phyloP scores from a whole-genome alignment of 2,329 filamentous ascomycete genomes.

The Monosporascus ibericus region DNA sequence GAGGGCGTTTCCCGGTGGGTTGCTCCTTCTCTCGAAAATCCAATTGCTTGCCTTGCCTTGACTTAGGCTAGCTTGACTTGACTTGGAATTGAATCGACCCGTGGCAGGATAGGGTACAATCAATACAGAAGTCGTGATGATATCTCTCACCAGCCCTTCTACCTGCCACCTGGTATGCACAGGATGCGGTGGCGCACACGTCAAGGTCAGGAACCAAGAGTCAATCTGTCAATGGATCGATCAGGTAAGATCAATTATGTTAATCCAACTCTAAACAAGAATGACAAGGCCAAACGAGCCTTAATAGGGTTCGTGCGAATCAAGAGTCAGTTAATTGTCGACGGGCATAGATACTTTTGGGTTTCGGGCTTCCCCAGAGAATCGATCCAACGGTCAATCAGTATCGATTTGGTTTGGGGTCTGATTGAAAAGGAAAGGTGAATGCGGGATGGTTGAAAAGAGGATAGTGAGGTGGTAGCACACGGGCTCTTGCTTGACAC shows the following conservation, averaged over 20 bases:
- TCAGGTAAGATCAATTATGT: background rate
- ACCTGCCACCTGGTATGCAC: background rate
- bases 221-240: background rate
- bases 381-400: slow-evolving; percentile 32
- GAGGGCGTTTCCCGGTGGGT: too few species aligned
- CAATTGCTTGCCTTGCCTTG: too few species aligned
- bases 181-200: background rate
- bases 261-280: background rate
- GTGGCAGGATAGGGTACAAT: background rate
- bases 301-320: too few species aligned
- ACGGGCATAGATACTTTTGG: slow-evolving; percentile 28
- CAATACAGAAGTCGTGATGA: too few species aligned
- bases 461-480: slow-evolving; percentile 45
- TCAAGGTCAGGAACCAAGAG: too few species aligned
- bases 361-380: slow-evolving; percentile 31
- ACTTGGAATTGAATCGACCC: background rate
- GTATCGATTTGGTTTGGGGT: slow-evolving; percentile 28
- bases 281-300: too few species aligned
- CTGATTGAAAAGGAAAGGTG: slow-evolving; percentile 41
- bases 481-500: slow-evolving; percentile 35
- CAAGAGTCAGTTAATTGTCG: slow-evolving; percentile 5
- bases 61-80: background rate
- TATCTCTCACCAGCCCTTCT: too few species aligned
- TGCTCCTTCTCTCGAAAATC: too few species aligned
- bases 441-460: slow-evolving; percentile 44